These are phyloP conservation scores for Saturnispora saitoi DNA, from an alignment of 805 yeast species.

Conservation along the genomic window DNA sequence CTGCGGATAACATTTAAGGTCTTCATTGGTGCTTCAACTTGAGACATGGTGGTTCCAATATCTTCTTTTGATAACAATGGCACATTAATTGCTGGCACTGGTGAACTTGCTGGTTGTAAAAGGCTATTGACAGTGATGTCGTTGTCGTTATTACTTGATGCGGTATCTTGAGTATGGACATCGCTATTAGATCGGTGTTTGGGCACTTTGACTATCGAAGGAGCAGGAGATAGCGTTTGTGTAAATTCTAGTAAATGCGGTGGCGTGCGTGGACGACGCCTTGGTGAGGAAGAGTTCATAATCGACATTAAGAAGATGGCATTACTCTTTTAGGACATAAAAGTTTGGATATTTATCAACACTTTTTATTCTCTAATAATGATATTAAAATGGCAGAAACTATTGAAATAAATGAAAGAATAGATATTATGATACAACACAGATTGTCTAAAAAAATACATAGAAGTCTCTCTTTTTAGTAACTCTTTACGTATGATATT, in stretches of 20 bases:
- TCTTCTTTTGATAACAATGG: conserved; percentile 39
- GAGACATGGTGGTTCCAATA: conserved; percentile 39
- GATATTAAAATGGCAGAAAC: neutral
- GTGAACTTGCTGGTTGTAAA: neutral
- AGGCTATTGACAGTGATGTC: conserved; percentile 11
- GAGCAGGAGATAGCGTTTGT: conserved; percentile 1
- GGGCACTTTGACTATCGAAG: neutral
- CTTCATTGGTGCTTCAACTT: conserved; percentile 38
- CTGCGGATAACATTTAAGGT: conserved; percentile 40
- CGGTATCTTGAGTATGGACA: conserved; percentile 37
- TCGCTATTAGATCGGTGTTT: conserved; percentile 17
- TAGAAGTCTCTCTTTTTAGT: too few species aligned
- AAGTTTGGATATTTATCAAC: neutral
- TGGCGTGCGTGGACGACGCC: conserved; percentile 5
- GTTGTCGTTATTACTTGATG: conserved; percentile 52
- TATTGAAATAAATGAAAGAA: neutral
- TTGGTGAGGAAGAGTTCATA: neutral
- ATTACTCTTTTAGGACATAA: neutral
- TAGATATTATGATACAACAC: too few species aligned
- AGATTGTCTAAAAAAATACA: too few species aligned
- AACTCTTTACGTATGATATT: too few species aligned
- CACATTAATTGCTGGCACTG: neutral
- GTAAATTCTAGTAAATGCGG: conserved; percentile 6
- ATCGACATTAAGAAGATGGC: neutral
- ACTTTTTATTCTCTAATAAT: neutral